phyloP scores from a whole-genome alignment of 2,329 filamentous ascomycete species.

The Talaromyces islandicus region DNA sequence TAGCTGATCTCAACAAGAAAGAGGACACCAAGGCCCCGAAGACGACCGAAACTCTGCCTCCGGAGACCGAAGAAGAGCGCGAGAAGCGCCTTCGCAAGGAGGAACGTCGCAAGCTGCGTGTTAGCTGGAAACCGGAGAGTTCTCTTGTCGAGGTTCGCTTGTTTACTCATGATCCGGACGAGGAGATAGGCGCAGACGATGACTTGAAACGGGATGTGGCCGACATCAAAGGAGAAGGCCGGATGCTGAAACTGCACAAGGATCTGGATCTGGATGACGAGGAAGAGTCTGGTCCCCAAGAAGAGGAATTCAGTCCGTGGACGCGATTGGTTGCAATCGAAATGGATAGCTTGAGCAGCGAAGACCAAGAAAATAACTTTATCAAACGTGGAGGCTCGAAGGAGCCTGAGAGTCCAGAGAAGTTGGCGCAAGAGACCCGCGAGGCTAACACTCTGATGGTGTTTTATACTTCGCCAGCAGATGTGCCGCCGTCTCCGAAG shows the following conservation, averaged over 20 bases:
- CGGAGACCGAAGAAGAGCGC: conserved; percentile 56
- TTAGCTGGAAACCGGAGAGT: conserved; percentile 55
- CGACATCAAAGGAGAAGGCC: conserved; percentile 54
- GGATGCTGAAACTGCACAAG: conserved; percentile 45
- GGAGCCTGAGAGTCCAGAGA: conserved; percentile 35
- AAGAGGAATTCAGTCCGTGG: conserved; percentile 28
- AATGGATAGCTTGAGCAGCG: conserved; percentile 26
- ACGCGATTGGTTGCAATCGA: conserved; percentile 33
- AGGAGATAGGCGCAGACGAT: conserved; percentile 54
- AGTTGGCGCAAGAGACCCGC: conserved; percentile 39
- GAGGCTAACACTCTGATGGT: conserved; percentile 45
- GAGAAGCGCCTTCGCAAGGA: conserved; percentile 56
- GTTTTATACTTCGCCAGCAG: conserved; percentile 40
- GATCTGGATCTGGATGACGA: conserved; percentile 54
- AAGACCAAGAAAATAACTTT: conserved; percentile 32
- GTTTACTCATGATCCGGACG: conserved; percentile 59
- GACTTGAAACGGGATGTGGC: conserved; percentile 53
- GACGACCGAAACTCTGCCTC: conserved; percentile 46
- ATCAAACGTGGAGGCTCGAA: conserved; percentile 38
- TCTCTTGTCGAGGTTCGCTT: conserved; percentile 51
- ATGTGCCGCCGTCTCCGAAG: conserved; percentile 43
- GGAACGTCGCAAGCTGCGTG: conserved; percentile 53
- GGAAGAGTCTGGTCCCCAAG: conserved; percentile 46
- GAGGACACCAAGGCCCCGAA: conserved; percentile 50
- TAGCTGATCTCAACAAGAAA: conserved; percentile 50